phyloP scores from a whole-genome alignment of 2,329 filamentous ascomycete species.

The Apiospora aurea region DNA sequence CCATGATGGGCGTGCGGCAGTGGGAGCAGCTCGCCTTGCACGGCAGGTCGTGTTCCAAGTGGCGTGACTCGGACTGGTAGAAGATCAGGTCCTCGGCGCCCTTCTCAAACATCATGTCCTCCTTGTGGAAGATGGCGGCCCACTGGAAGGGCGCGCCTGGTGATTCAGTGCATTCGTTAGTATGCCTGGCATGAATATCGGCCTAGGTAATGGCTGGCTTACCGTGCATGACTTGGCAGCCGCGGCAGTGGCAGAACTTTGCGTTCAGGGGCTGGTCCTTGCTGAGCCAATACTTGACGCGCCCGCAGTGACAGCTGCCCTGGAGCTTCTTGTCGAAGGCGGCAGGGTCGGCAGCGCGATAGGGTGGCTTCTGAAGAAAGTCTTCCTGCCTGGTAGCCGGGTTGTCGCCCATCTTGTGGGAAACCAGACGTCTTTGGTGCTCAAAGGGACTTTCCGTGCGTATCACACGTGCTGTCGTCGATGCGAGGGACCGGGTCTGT shows the following conservation, averaged over 20 bases:
- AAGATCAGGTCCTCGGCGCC: constrained; percentile 71
- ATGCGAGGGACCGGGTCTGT: not conserved
- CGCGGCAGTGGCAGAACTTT: constrained; percentile 85
- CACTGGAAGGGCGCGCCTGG: constrained; percentile 84
- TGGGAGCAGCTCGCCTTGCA: constrained; percentile 81
- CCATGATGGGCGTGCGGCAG: constrained; percentile 84
- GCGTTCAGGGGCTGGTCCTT: constrained; percentile 73
- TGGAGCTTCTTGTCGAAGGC: constrained; percentile 39
- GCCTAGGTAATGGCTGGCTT: not conserved
- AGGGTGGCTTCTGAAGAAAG: constrained; percentile 1
- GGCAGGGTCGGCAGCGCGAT: constrained; percentile 6
- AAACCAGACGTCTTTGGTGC: not conserved
- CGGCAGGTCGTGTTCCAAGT: constrained; percentile 71
- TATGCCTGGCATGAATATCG: not conserved
- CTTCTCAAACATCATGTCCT: constrained; percentile 72
- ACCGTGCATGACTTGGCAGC: constrained; percentile 81
- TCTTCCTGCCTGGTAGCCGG: too few relatives aligned
- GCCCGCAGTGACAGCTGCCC: constrained; percentile 74
- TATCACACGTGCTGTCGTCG: not conserved
- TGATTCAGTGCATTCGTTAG: not conserved
- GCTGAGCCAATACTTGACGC: constrained; percentile 74
- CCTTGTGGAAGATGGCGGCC: constrained; percentile 87
- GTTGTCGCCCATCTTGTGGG: not conserved
- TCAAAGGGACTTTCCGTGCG: not conserved
- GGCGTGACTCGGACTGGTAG: constrained; percentile 71